A percentile compares a stretch with the other conserved stretches of the same genome.
Evolutionary conservation across 305 asterid species (phyloP).

Genomic region (Ajuga reptans): DNA sequence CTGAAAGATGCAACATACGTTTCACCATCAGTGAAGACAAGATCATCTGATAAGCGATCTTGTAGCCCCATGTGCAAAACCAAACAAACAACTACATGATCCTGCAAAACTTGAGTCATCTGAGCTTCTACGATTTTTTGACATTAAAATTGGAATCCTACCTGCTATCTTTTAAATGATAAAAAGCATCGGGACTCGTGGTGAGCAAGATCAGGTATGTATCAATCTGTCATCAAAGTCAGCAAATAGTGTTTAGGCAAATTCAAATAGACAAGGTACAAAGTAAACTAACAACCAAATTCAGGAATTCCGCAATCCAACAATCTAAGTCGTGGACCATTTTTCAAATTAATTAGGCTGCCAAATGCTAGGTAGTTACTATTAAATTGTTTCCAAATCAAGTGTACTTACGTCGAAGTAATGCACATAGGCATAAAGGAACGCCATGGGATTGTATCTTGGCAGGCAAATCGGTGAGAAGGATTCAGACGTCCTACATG

Average conservation of each 20-base stretch:
- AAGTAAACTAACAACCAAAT: constrained; percentile 5
- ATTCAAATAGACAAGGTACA: not conserved
- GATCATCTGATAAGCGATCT: constrained; percentile 11
- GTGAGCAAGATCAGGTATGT: constrained; percentile 87
- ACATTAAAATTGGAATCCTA: constrained; percentile 24
- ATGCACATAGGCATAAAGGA: constrained; percentile 95
- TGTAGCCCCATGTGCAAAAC: constrained; percentile 3
- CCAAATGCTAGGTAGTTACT: not conserved
- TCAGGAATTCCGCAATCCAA: constrained; percentile 1
- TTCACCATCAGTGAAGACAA: constrained; percentile 23
- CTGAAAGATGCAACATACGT: constrained; percentile 36
- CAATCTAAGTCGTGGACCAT: not conserved
- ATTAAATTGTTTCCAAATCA: constrained; percentile 4
- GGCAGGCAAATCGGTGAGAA: constrained; percentile 99
- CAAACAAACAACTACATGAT: not conserved
- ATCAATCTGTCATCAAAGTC: constrained; percentile 53
- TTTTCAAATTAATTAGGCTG: not conserved
- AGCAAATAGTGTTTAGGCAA: constrained; percentile 10
- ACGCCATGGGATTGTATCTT: constrained; percentile 91
- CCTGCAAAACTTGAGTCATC: constrained; percentile 3
- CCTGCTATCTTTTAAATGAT: constrained; percentile 95
- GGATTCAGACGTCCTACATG: constrained; percentile 91
- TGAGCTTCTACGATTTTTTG: constrained; percentile 13
- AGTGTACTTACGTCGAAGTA: constrained; percentile 77
- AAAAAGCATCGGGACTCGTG: constrained; percentile 77